These are phyloP conservation scores for Oidiodendron maius DNA, from an alignment of 495 filamentous ascomycete species.

Conservation along the genomic window DNA sequence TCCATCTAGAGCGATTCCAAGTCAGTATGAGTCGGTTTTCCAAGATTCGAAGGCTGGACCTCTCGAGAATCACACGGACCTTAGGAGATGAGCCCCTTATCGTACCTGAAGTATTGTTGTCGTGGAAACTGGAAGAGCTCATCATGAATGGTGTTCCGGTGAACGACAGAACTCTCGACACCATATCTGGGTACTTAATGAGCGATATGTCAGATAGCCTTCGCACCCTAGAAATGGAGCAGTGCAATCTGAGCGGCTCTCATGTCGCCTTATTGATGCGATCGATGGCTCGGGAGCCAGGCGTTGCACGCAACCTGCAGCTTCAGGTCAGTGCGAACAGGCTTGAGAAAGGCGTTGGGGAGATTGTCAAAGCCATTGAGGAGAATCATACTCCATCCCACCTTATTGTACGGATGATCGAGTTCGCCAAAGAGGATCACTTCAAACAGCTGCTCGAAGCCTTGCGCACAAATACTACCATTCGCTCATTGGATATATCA, in stretches of 20 bases:
- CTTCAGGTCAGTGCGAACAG: conserved; percentile 77
- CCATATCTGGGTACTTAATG: conserved; percentile 58
- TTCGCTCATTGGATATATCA: conserved; percentile 78
- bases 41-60: conserved; percentile 64
- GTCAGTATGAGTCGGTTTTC: conserved; percentile 31
- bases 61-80: conserved; percentile 61
- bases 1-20: conserved; percentile 56
- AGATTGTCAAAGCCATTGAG: conserved; percentile 64
- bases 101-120: conserved; percentile 57
- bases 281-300: conserved; percentile 53
- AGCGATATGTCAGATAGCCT: conserved; percentile 59
- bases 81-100: conserved; percentile 60
- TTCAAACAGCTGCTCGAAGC: conserved; percentile 72
- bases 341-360: conserved; percentile 60
- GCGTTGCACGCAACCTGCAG: conserved; percentile 59
- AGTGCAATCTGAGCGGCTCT: conserved; percentile 72
- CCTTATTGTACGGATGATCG: conserved; percentile 78
- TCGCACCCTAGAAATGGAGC: conserved; percentile 64
- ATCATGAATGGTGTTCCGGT: conserved; percentile 56
- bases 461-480: conserved; percentile 63
- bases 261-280: conserved; percentile 74
- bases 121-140: conserved; percentile 73
- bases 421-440: conserved; percentile 68
- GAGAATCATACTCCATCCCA: conserved; percentile 59
- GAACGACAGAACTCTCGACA: conserved; percentile 48